phyloP scores from a whole-genome alignment of 805 yeast species.

The Candida vartiovaarae region DNA sequence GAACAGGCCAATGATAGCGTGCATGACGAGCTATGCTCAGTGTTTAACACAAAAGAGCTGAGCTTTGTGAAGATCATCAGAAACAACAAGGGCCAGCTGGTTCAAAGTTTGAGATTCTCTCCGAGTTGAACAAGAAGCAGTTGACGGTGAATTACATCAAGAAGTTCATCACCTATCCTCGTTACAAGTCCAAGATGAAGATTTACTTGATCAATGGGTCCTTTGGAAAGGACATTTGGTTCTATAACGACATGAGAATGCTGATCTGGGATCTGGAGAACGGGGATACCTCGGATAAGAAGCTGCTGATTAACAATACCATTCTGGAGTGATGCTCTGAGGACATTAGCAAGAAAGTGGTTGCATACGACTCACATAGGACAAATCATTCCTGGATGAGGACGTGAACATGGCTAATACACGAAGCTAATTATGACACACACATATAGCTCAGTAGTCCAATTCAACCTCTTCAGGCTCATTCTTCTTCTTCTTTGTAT shows the following conservation, averaged over 20 bases:
- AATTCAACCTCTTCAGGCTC: neutral
- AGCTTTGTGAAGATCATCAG: constrained; percentile 33
- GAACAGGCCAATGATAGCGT: constrained; percentile 3
- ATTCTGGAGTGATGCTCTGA: constrained; percentile 6
- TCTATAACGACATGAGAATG: constrained; percentile 25
- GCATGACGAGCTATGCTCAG: constrained; percentile 13
- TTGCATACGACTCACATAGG: too few relatives aligned
- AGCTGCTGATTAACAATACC: constrained; percentile 19
- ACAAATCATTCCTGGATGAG: too few relatives aligned
- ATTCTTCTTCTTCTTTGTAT: neutral
- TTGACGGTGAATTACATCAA: constrained; percentile 26
- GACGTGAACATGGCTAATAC: neutral
- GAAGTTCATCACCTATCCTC: constrained; percentile 33
- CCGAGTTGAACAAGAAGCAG: constrained; percentile 7
- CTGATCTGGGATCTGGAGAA: constrained; percentile 23
- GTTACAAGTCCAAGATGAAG: constrained; percentile 39
- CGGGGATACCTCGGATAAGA: constrained; percentile 11
- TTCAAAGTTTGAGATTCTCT: constrained; percentile 31
- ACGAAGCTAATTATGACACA: constrained; percentile 1
- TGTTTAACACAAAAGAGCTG: constrained; percentile 17
- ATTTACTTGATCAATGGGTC: constrained; percentile 25
- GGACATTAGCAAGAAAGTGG: too few relatives aligned
- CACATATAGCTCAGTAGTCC: neutral
- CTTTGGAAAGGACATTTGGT: constrained; percentile 22
- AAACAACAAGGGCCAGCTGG: constrained; percentile 30